These are phyloP conservation scores for Pulveroboletus ravenelii DNA, from an alignment of 768 basidiomycete genomes.

Conservation along the genomic window DNA sequence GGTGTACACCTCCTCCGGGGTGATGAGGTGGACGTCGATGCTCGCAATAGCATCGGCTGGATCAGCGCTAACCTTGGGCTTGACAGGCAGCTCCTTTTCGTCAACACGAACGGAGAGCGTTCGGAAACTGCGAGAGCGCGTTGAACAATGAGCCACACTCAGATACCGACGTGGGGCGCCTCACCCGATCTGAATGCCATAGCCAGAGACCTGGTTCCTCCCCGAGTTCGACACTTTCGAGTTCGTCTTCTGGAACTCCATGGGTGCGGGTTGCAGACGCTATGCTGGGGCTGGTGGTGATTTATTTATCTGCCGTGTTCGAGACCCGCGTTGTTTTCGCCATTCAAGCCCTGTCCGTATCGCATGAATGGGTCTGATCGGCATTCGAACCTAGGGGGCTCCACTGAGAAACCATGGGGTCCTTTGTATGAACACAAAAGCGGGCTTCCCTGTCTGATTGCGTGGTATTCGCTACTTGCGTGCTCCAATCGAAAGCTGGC, in stretches of 20 bases:
- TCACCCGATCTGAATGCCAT: constrained; percentile 29
- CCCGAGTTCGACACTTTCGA: constrained; percentile 14
- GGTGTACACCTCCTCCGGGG: constrained; percentile 38
- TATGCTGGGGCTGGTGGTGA: background rate
- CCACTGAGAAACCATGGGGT: too few relatives aligned
- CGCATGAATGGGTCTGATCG: too few relatives aligned
- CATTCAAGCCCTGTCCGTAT: constrained; percentile 7
- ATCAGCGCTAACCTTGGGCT: constrained; percentile 23
- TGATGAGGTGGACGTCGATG: constrained; percentile 47
- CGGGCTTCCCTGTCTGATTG: too few relatives aligned
- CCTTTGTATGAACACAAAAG: background rate
- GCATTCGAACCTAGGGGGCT: too few relatives aligned
- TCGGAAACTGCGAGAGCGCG: constrained; percentile 29
- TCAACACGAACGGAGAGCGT: constrained; percentile 45
- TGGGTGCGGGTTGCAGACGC: background rate
- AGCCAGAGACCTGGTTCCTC: constrained; percentile 12
- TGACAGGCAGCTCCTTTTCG: constrained; percentile 23
- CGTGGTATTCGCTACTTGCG: too few relatives aligned
- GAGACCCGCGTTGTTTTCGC: constrained; percentile 16
- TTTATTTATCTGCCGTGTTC: constrained; percentile 3
- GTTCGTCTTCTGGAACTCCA: constrained; percentile 18
- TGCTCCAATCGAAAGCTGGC: background rate
- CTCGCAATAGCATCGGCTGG: constrained; percentile 37
- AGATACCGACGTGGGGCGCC: background rate
- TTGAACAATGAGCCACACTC: background rate